Evolutionary conservation across 805 yeast genomes (phyloP), one percentile per base, ranked within the genome.

Genomic region (Kuraishia cidri): DNA sequence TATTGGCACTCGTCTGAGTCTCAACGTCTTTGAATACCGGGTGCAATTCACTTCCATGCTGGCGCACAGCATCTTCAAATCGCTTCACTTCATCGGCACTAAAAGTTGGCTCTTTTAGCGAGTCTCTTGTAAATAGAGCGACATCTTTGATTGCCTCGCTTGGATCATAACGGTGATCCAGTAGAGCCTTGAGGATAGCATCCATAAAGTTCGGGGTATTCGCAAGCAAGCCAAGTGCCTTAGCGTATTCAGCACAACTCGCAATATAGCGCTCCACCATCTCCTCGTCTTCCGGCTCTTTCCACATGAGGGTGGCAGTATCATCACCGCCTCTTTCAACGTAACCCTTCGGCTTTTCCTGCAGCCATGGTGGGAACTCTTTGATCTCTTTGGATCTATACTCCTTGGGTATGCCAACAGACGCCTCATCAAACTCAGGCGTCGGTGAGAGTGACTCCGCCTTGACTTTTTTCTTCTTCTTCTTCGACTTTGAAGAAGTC

Each of bases 181-280:
- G 47, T 30, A 79, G 63, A 4, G 67, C 65, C 35, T 72, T 63
- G 28, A 85, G 50, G 12, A 82, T 65, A 2, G 79, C 75, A 58
- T 92, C 97, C 39, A 84, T 56, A 44, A 90, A 87, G 47, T 90
- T 88, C 2, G 94, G 87, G 1, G 94, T 73, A 13, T 70, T 69
- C 0, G 79, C 72, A 12, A 69, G 49, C 30, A 90, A 50, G 0
- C 59, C 63, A 10, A 88, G 52, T 4, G 53, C 49, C 6, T 59
- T 56, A 0, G 96, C 92, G 29, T 72, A 58, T 1, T 72, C 69
- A 2, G 56, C 60, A 44, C 88, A 78, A 13, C 56, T 54, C 5
- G 59, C 53, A 3, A 88, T 47, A 45, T 75, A 92, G 4, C 47
- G 45, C 22, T 76, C 83, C 5, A 81, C 52, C 28, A 58, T 54